Conservation (phyloP, 768 basidiomycete genomes). For the Paxillus ammoniavirescens region DNA sequence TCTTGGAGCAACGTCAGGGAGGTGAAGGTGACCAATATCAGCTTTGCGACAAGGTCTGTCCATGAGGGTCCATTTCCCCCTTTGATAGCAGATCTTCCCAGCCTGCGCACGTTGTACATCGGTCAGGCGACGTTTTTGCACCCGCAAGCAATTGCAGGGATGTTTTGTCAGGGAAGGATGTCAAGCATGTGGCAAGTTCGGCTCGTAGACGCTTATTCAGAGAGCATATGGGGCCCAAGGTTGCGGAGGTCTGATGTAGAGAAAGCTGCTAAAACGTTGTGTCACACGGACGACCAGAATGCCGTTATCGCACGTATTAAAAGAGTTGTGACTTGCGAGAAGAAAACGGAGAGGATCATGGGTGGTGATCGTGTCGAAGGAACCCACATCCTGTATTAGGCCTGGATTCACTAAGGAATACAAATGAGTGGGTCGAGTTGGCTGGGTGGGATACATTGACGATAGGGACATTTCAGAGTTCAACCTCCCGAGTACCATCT, state of each 20-base stretch:
- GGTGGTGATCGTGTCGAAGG: constrained; percentile 50
- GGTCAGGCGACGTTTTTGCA: constrained; percentile 50
- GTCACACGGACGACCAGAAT: constrained; percentile 9
- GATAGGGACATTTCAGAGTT: constrained; percentile 45
- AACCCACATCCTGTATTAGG: constrained; percentile 17
- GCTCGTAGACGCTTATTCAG: constrained; percentile 53
- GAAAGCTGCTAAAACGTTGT: constrained; percentile 22
- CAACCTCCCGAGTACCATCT: constrained; percentile 81
- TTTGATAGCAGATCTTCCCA: constrained; percentile 37
- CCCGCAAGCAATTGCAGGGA: constrained; percentile 37
- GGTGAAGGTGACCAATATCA: constrained; percentile 48
- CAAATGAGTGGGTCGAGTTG: neutral
- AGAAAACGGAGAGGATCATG: constrained; percentile 49
- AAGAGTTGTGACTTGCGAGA: constrained; percentile 47
- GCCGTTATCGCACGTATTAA: constrained; percentile 34
- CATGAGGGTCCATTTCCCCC: constrained; percentile 14
- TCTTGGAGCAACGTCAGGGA: constrained; percentile 44
- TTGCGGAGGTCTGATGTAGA: constrained; percentile 50
- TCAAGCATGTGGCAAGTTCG: constrained; percentile 33
- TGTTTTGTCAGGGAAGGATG: constrained; percentile 28
- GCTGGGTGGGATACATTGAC: neutral
- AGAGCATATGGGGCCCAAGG: constrained; percentile 59
- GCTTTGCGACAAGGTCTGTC: constrained; percentile 31
- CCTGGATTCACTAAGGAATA: neutral
- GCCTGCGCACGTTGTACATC: constrained; percentile 43